Base-by-base conservation (phyloP, 257 asterid species). In the Scutellaria minor region DNA sequence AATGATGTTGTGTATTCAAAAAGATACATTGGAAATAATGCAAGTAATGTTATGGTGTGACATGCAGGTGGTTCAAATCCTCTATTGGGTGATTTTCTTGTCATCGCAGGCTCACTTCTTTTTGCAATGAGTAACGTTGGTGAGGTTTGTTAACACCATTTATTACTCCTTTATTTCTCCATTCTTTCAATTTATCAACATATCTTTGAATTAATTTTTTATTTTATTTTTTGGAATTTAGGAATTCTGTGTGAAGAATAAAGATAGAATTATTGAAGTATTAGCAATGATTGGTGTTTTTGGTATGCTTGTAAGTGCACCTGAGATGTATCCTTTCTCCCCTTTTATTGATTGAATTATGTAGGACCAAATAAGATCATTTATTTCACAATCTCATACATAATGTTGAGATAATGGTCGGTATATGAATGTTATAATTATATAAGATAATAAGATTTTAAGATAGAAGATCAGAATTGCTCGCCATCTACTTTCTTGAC, bases 201-300 rank as follows among this genome's bases (percentile, higher is more conserved):
- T 22, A 7, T 2, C 0, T 24, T 20, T 7, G 31, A 46, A n/a
- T 5, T 22, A 13, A 3, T 13, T 18, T 18, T 18, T 18, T 18
- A 18, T 18, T 18, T 6, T 22, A 5, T 13, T 20, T 61, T 5
- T 41, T 14, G 4, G 2, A 45, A 50, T 62, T 20, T 85, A 91
- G 97, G 97, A 91, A 57, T 87, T 83, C 46, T 91, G 93, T 70
- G 96, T 86, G 50, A 92, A 92, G 83, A 86, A 62, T 81, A 89
- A 71, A 79, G 97, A 88, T 65, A 24, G 27, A 1, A 79, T 75
- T 0, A 45, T 81, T 27, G 97, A 92, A 85, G 96, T 89, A 39
- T 69, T 92, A 66, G 71, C 97, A 6, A 89, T 92, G 96, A 81
- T 89, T 50, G 85, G 92, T 45, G 64, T 89, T 9, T 88, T 86